Evolutionary conservation across 192 early-diverging fungal species (phyloP).

Genomic region (Backusella psychrophila): DNA sequence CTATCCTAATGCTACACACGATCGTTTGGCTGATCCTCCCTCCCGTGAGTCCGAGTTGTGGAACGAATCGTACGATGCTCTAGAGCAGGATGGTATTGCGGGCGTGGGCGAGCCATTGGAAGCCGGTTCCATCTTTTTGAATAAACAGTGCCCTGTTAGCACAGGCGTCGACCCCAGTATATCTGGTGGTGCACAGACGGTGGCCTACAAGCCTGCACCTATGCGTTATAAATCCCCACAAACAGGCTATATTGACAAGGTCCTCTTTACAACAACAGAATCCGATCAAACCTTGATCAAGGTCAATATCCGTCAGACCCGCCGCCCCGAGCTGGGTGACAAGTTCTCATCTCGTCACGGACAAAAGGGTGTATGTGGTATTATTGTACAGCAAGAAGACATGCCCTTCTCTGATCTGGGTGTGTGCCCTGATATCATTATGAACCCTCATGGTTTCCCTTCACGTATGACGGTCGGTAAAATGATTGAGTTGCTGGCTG

Average conservation of each 20-base stretch:
- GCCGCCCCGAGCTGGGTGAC: conserved; percentile 94
- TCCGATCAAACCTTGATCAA: conserved; percentile 92
- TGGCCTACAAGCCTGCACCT: conserved; percentile 68
- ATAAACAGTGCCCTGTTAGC: conserved; percentile 87
- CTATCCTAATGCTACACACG: conserved; percentile 80
- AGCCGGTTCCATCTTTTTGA: conserved; percentile 70
- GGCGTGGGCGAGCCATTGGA: conserved; percentile 78
- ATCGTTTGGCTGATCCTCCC: conserved; percentile 71
- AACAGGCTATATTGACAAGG: conserved; percentile 89
- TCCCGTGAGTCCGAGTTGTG: conserved; percentile 28
- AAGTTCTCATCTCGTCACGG: conserved; percentile 98
- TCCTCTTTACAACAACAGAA: conserved; percentile 89
- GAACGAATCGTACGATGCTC: conserved; percentile 57
- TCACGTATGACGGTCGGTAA: conserved; percentile 99
- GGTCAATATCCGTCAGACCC: conserved; percentile 85
- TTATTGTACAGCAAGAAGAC: conserved; percentile 96
- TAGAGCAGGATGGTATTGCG: conserved; percentile 92
- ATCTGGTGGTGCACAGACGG: conserved; percentile 48
- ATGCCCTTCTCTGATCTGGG: conserved; percentile 95
- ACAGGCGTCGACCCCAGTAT: conserved; percentile 58
- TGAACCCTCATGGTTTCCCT: conserved; percentile 99
- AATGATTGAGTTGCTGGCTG: conserved; percentile 96
- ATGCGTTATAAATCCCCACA: conserved; percentile 89
- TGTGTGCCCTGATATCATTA: conserved; percentile 93
- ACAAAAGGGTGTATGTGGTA: conserved; percentile 96